Evolutionary conservation across 371 early-diverging fungal genomes (phyloP).

Genomic region (Mortierella sp.): DNA sequence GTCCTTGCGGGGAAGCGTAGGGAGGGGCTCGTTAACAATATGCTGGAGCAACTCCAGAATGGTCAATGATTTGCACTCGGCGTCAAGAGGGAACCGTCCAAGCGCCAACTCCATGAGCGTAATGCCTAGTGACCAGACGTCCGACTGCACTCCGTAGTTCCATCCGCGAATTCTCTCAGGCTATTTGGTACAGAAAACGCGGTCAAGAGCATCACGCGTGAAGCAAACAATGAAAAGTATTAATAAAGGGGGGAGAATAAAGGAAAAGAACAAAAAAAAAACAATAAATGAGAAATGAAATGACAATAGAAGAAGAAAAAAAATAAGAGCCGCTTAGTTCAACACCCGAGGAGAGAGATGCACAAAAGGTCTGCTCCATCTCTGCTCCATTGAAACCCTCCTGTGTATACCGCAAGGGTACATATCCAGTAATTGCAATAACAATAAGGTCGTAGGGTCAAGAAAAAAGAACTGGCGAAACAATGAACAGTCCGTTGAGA

Average conservation of each 20-base stretch:
- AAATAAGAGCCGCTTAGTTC: slow-evolving; percentile 14
- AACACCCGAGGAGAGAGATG: background rate
- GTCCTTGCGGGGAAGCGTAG: slow-evolving; percentile 78
- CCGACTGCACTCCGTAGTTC: slow-evolving; percentile 92
- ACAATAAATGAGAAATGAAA: background rate
- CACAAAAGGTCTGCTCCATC: slow-evolving; percentile 1
- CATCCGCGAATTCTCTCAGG: slow-evolving; percentile 97
- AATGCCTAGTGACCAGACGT: slow-evolving; percentile 96
- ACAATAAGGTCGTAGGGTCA: background rate
- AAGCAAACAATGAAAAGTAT: background rate
- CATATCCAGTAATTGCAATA: slow-evolving; percentile 17
- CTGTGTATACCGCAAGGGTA: slow-evolving; percentile 3
- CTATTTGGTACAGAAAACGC: slow-evolving; percentile 58
- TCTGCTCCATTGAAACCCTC: background rate
- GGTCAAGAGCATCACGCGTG: background rate
- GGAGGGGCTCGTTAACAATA: slow-evolving; percentile 93
- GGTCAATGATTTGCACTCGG: slow-evolving; percentile 81
- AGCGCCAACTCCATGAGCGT: slow-evolving; percentile 94
- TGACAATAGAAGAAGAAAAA: slow-evolving; percentile 12
- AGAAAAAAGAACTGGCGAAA: background rate
- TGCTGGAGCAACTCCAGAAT: slow-evolving; percentile 94
- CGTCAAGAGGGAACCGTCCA: slow-evolving; percentile 91
- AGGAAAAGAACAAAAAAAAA: background rate
- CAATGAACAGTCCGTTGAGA: background rate
- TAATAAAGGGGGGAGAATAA: background rate